Base-by-base conservation (phyloP, 306 rosid genomes). In the Oemleria cerasiformis region DNA sequence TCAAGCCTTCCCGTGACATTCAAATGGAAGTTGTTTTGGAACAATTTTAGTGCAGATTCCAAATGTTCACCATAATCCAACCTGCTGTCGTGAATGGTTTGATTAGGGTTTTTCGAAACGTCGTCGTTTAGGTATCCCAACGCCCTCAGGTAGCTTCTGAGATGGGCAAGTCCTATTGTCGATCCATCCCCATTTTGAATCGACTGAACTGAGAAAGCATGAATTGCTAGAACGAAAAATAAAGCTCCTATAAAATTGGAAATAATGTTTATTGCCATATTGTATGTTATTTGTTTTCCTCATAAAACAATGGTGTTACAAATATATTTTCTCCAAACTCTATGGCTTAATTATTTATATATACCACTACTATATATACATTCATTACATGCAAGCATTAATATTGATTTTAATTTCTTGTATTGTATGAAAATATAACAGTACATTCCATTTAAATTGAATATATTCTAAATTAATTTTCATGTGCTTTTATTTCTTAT, bases 1-100 rank as follows among this genome's bases (percentile, higher is more conserved):
- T 72, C 77, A 25, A 77, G 77, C 64, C 23, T 39, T 7, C 76
- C 68, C 14, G 73, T 63, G 21, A 71, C 76, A 6, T 71, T 71
- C 11, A 77, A 50, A 39, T 40, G 21, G 11, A 62, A 76, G 14
- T 0, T 51, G 34, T 19, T 17, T 36, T 63, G 75, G 20, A 38
- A 70, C 4, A 14, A 19, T 63, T 55, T 70, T 1, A 76, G 8
- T 8, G 71, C 80, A 1, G 30, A 41, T 42, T 76, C 66, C 19
- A 69, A 44, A 30, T 2, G 23, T 40, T 45, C 12, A 14, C 13
- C 65, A 15, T 54, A 36, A 3, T 65, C 62, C 15, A 43, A 70
- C 14, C 57, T 25, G 42, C 43, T 9, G 4, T 3, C 15, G 15
- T 12, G 15, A 47, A 12, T 17, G 23, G 48, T 43, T 43, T 16